These are phyloP conservation scores for Spinellus fusiger DNA, from an alignment of 192 early-diverging fungal genomes.

Conservation along the genomic window DNA sequence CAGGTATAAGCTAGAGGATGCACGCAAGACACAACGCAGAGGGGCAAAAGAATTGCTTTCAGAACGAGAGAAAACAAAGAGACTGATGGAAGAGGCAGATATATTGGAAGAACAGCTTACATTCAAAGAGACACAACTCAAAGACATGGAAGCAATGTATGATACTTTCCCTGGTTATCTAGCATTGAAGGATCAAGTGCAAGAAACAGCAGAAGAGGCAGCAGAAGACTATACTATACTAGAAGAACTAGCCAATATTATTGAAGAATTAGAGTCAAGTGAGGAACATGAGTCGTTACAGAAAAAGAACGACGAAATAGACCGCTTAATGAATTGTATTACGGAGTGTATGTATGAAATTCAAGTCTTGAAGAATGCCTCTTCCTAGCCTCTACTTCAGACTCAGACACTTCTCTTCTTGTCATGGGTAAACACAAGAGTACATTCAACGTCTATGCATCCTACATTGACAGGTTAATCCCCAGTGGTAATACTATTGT, in stretches of 20 bases:
- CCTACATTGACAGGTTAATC: constrained; percentile 4
- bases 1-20: too few relatives aligned
- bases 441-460: constrained; percentile 4
- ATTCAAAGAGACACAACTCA: background rate
- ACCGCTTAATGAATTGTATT: constrained; percentile 4
- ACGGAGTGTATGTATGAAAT: constrained; percentile 4
- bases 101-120: background rate
- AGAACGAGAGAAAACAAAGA: background rate
- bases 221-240: background rate
- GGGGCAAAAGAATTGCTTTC: too few relatives aligned
- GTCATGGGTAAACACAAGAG: constrained; percentile 21
- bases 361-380: background rate
- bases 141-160: background rate
- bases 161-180: background rate
- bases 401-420: background rate
- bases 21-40: too few relatives aligned
- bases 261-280: background rate
- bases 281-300: background rate
- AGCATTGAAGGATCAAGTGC: background rate
- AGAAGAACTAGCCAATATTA: background rate
- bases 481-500: background rate
- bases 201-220: background rate
- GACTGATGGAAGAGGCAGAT: background rate
- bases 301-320: background rate
- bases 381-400: background rate